These are phyloP conservation scores for Globisporangium solare DNA, from an alignment of 352 stramenopile genomes.

Conservation along the genomic window DNA sequence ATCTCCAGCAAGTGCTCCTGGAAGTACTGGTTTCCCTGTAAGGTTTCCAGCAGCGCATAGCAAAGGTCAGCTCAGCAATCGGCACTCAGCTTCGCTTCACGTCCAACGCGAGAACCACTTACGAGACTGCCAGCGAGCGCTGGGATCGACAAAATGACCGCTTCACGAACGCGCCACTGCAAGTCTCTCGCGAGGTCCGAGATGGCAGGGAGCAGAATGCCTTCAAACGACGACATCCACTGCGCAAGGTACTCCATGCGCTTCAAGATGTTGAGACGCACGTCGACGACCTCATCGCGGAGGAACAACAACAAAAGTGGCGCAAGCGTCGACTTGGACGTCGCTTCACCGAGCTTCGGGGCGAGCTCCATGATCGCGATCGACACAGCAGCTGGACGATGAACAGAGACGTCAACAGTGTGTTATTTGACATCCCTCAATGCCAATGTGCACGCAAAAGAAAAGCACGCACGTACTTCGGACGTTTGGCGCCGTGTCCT, in stretches of 20 bases:
- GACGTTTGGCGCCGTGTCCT: slow-evolving; percentile 89
- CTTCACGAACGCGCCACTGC: slow-evolving; percentile 93
- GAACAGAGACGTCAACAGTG: neutral
- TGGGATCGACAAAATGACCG: slow-evolving; percentile 88
- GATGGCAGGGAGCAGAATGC: slow-evolving; percentile 78
- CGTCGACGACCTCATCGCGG: slow-evolving; percentile 89
- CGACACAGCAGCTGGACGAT: slow-evolving; percentile 59
- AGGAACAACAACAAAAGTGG: slow-evolving; percentile 80
- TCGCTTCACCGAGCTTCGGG: slow-evolving; percentile 85
- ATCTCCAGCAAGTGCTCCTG: slow-evolving; percentile 86
- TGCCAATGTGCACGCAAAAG: neutral
- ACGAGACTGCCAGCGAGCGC: slow-evolving; percentile 88
- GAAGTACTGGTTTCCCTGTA: slow-evolving; percentile 68
- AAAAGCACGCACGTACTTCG: slow-evolving; percentile 43
- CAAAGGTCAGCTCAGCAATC: slow-evolving; percentile 8
- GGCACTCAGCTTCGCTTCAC: slow-evolving; percentile 14
- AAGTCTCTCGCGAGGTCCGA: slow-evolving; percentile 89
- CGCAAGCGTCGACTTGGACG: slow-evolving; percentile 83
- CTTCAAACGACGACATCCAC: slow-evolving; percentile 90
- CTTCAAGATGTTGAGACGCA: slow-evolving; percentile 93
- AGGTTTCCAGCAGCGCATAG: slow-evolving; percentile 14
- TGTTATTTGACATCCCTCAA: neutral
- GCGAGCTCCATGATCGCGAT: slow-evolving; percentile 91
- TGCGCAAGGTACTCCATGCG: slow-evolving; percentile 87
- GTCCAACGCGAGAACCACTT: slow-evolving; percentile 22